Base-by-base conservation (phyloP, 2,329 filamentous ascomycete genomes). In the Zymoseptoria tritici region DNA sequence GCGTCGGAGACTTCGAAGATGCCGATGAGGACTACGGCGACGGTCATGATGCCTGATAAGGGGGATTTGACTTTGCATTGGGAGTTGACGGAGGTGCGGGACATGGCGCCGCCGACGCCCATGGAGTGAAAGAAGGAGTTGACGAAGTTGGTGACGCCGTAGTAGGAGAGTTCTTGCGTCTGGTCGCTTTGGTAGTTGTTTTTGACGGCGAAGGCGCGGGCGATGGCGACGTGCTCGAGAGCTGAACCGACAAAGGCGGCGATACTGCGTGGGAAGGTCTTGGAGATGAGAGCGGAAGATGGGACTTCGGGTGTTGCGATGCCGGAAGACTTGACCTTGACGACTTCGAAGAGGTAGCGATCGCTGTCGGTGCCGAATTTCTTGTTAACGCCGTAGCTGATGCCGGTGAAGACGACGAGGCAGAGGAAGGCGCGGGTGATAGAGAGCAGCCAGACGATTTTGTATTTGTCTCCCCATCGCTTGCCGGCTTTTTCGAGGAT, bases 101-200 rank as follows among this genome's bases (percentile, higher is more conserved):
- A 86, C 81, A 88, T 87, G 63, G 84, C 85, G 22, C 84, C 85
- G 11, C 84, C 83, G 11, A 86, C 77, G n/a, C 83, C 78, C 82
- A 87, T 85, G 9, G 81, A 77, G 21, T 83, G 81, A 71, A 88
- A 87, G 72, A 86, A 83, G 53, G 81, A 81, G 72, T 86, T 87
- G 73, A 85, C 78, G 54, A 68, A 65, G 51, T 66, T 68, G 36
- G 63, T 64, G 51, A 68, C 58, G 60, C 59, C 85, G 2, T 86
- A 80, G 65, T 85, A 87, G 59, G 82, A 82, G 1, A 88, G 79
- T 64, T 88, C 85, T 68, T 88, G 85, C 11, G 82, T 85, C 64
- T 85, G 80, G 63, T 88, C 84, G 49, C 84, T 83, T 7, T 79
- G 76, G 68, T 88, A 88, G 66, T 81, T 78, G 70, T 87, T 86